These are phyloP conservation scores for Eleusine coracana DNA, from an alignment of 176 grass and related monocot species.

Conservation along the genomic window DNA sequence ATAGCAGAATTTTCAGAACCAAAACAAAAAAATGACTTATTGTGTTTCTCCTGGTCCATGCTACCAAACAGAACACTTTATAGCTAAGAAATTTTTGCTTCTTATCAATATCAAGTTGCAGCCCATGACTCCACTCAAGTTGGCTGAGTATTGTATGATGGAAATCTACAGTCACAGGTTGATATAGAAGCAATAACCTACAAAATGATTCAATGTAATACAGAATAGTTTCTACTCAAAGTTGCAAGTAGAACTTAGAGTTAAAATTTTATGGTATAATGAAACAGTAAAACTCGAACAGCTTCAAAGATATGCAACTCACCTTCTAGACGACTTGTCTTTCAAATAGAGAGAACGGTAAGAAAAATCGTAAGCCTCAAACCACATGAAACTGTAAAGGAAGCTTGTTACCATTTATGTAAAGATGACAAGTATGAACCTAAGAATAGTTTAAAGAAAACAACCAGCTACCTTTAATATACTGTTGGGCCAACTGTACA, in stretches of 20 bases:
- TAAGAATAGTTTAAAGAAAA: slow-evolving; percentile 17
- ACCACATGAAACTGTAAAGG: slow-evolving; percentile 1
- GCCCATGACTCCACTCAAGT: slow-evolving; percentile 56
- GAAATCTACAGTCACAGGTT: slow-evolving; percentile 87
- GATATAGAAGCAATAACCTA: slow-evolving; percentile 93
- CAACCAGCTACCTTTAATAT: slow-evolving; percentile 74
- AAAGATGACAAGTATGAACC: slow-evolving; percentile 27
- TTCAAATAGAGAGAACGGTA: slow-evolving; percentile 80
- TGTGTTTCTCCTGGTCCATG: slow-evolving; percentile 85
- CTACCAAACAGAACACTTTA: slow-evolving; percentile 78
- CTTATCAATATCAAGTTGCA: slow-evolving; percentile 50
- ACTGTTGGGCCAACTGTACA: slow-evolving; percentile 82
- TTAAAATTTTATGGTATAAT: not conserved
- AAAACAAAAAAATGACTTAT: slow-evolving; percentile 77
- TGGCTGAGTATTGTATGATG: slow-evolving; percentile 76
- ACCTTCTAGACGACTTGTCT: slow-evolving; percentile 84
- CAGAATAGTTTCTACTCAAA: slow-evolving; percentile 26
- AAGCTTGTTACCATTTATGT: not conserved
- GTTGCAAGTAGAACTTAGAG: not conserved
- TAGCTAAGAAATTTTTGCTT: slow-evolving; percentile 68
- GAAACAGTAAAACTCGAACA: slow-evolving; percentile 24
- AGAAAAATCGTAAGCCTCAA: slow-evolving; percentile 83
- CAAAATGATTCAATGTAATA: slow-evolving; percentile 40
- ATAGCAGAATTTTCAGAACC: slow-evolving; percentile 86
- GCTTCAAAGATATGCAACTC: slow-evolving; percentile 22